A percentile compares a stretch with the other conserved stretches of the same genome.
Evolutionary conservation across 768 basidiomycete genomes (phyloP).

Genomic region (Lactarius akahatsu): DNA sequence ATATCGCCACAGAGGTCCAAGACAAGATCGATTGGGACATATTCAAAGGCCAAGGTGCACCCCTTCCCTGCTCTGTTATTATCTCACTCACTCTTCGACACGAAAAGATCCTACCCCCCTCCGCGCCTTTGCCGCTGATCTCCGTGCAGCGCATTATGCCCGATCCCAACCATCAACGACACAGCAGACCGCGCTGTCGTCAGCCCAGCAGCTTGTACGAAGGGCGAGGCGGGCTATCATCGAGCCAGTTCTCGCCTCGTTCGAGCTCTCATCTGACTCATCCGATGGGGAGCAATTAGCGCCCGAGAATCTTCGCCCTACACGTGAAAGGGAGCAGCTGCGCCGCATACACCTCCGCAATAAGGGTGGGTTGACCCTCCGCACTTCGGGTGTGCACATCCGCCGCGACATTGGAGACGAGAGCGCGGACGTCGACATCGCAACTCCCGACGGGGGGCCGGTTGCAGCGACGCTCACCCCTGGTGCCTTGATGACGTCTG

Average conservation of each 20-base stretch:
- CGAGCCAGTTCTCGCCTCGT: conserved; percentile 41
- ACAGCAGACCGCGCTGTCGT: conserved; percentile 49
- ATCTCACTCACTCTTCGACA: background rate
- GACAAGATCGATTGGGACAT: conserved; percentile 60
- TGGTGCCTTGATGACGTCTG: conserved; percentile 5
- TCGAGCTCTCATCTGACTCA: conserved; percentile 39
- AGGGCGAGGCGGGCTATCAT: conserved; percentile 50
- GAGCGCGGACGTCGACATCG: conserved; percentile 59
- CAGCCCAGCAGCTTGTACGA: conserved; percentile 59
- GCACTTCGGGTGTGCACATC: conserved; percentile 48
- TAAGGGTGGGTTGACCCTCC: conserved; percentile 31
- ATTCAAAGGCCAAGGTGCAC: conserved; percentile 56
- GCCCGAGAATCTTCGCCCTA: conserved; percentile 43
- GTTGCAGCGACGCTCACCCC: background rate
- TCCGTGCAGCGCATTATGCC: conserved; percentile 39
- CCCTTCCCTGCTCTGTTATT: background rate
- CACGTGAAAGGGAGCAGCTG: conserved; percentile 52
- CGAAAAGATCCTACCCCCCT: conserved; percentile 55
- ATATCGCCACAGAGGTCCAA: conserved; percentile 46
- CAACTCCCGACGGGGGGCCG: conserved; percentile 23
- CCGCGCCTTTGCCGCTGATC: conserved; percentile 44
- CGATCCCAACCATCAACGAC: conserved; percentile 41
- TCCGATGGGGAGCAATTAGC: conserved; percentile 42
- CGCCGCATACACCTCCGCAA: conserved; percentile 55
- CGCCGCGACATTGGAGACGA: conserved; percentile 60